Evolutionary conservation across 2,329 filamentous ascomycete genomes (phyloP).

Genomic region (Xylaria sp.): DNA sequence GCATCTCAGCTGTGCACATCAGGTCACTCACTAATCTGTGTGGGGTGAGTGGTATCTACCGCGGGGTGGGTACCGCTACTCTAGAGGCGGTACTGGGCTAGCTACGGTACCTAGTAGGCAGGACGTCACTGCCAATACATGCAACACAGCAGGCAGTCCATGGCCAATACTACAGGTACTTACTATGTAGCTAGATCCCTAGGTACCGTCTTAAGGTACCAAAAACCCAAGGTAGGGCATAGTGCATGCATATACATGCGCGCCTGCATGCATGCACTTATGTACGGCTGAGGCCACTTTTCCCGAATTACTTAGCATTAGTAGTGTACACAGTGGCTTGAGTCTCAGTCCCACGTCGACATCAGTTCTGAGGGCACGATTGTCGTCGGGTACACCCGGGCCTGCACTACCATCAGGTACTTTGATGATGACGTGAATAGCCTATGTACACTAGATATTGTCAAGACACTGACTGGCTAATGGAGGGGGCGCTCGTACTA

Average conservation of each 20-base stretch:
- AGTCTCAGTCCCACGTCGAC: constrained; percentile 1
- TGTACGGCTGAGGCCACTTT: constrained; percentile 13
- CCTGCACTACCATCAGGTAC: neutral
- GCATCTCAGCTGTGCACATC: neutral
- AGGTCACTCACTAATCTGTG: constrained; percentile 13
- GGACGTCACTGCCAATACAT: constrained; percentile 1
- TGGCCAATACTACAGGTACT: neutral
- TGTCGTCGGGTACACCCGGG: neutral
- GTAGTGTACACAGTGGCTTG: neutral
- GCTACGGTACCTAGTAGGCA: neutral
- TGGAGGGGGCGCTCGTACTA: neutral
- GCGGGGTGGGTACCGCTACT: neutral
- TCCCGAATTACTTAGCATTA: neutral
- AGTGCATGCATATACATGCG: constrained; percentile 1
- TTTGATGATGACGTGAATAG: neutral
- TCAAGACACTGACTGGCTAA: neutral
- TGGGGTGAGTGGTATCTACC: constrained; percentile 4
- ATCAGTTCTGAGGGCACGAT: neutral
- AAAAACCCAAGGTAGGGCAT: constrained; percentile 3
- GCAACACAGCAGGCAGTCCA: neutral
- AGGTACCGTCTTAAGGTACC: constrained; percentile 6
- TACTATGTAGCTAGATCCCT: no score
- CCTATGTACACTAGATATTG: neutral
- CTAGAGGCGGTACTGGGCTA: neutral
- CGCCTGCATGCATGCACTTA: constrained; percentile 1